These are phyloP conservation scores for Cylindrodendrum hubeiense DNA, from an alignment of 2,329 filamentous ascomycete species.

Conservation along the genomic window DNA sequence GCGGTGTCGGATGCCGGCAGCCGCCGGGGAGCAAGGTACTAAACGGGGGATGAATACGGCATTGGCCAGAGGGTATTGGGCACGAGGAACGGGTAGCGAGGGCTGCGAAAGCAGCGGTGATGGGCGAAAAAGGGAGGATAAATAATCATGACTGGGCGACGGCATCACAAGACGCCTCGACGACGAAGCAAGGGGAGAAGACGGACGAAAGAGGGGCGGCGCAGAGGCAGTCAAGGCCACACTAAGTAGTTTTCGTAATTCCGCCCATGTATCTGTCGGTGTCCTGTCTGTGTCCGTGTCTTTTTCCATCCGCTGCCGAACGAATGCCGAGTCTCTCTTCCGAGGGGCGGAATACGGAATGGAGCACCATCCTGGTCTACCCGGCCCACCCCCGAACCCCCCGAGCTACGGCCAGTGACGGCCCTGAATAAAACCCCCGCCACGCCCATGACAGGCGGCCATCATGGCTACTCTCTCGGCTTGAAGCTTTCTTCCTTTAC, in stretches of 20 bases:
- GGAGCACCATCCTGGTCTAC: constrained; percentile 13
- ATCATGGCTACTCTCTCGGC: constrained; percentile 19
- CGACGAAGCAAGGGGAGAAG: neutral
- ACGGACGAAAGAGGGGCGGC: neutral
- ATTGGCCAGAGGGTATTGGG: constrained; percentile 1
- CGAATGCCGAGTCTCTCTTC: constrained; percentile 44
- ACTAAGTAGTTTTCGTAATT: constrained; percentile 13
- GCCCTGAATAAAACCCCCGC: constrained; percentile 24
- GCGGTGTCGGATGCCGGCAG: constrained; percentile 23
- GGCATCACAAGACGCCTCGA: neutral
- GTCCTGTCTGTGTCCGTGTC: neutral
- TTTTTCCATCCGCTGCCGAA: constrained; percentile 5
- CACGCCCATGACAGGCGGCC: constrained; percentile 19
- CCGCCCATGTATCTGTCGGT: too few species aligned
- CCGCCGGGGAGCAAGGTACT: neutral
- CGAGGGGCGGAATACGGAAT: constrained; percentile 34
- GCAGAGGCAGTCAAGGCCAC: neutral
- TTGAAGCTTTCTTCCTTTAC: neutral
- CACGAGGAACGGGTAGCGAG: neutral
- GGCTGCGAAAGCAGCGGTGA: neutral
- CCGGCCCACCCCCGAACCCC: constrained; percentile 21
- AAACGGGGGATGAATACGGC: neutral
- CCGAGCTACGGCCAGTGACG: constrained; percentile 30
- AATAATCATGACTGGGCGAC: neutral
- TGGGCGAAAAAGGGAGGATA: neutral